Evolutionary conservation across 306 rosid genomes (phyloP).

Genomic region (Ochetophila trinervis): DNA sequence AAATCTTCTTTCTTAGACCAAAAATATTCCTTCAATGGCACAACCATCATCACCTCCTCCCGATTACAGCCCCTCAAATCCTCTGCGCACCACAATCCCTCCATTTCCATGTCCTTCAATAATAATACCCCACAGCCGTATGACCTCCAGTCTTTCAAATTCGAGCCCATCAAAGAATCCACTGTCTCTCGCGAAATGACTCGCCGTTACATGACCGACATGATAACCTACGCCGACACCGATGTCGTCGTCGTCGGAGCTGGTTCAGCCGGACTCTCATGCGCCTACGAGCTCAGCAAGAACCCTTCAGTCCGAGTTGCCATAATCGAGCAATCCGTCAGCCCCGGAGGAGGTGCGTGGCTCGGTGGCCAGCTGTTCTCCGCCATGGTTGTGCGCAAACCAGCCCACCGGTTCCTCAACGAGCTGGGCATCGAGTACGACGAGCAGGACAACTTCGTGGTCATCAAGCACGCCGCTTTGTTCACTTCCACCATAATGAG

Average conservation of each 20-base stretch:
- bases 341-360: constrained; percentile 99
- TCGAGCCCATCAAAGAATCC: constrained; percentile 54
- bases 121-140: constrained; percentile 29
- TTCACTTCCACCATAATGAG: constrained; percentile 98
- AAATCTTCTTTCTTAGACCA: constrained; percentile 27
- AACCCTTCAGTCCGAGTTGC: constrained; percentile 62
- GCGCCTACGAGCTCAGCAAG: constrained; percentile 96
- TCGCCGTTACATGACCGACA: constrained; percentile 89
- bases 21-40: constrained; percentile 30
- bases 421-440: constrained; percentile 71
- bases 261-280: constrained; percentile 87
- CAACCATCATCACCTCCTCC: constrained; percentile 15
- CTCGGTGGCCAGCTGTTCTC: constrained; percentile 98
- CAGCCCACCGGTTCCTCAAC: constrained; percentile 75
- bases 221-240: constrained; percentile 91
- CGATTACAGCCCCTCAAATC: constrained; percentile 28
- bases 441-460: constrained; percentile 80
- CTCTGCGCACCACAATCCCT: background rate
- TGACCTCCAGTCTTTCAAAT: constrained; percentile 35
- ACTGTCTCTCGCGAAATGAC: constrained; percentile 88
- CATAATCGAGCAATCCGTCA: constrained; percentile 88
- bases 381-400: constrained; percentile 93
- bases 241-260: constrained; percentile 88
- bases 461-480: constrained; percentile 86
- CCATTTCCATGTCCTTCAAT: constrained; percentile 35